A percentile compares a stretch with the other conserved stretches of the same genome.
These are phyloP conservation scores for Alternaria viburni DNA, from an alignment of 2,329 filamentous ascomycete species.

Conservation along the genomic window DNA sequence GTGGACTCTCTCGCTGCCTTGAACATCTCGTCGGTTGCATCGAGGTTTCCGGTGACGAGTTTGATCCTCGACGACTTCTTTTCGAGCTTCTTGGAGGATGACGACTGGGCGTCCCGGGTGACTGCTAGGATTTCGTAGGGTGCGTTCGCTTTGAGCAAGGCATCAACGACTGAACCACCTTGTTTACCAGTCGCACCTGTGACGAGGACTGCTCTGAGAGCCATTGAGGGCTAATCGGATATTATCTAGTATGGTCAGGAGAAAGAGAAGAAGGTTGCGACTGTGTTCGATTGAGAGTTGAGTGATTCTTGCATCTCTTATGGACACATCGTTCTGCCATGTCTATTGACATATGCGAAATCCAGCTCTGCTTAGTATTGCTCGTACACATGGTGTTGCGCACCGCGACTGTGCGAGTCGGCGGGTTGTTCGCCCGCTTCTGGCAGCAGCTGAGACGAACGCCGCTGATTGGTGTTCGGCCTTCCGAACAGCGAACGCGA, in stretches of 20 bases:
- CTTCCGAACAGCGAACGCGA: neutral
- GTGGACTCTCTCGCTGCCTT: slow-evolving; percentile 47
- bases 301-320: neutral
- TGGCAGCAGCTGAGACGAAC: neutral
- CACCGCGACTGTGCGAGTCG: slow-evolving; percentile 1
- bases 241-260: neutral
- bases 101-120: slow-evolving; percentile 59
- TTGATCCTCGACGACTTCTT: slow-evolving; percentile 56
- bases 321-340: neutral
- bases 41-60: slow-evolving; percentile 62
- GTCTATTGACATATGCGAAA: neutral
- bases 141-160: slow-evolving; percentile 44
- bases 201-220: slow-evolving; percentile 40
- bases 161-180: slow-evolving; percentile 50
- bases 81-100: slow-evolving; percentile 57
- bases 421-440: neutral
- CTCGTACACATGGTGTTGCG: neutral
- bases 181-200: slow-evolving; percentile 56
- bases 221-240: neutral
- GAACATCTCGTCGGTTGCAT: slow-evolving; percentile 60
- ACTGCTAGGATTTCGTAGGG: slow-evolving; percentile 62
- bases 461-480: slow-evolving; percentile 3
- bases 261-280: neutral
- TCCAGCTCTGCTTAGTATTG: neutral
- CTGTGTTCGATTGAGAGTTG: neutral